phyloP scores from a whole-genome alignment of 73 alveolate species.

The Urostyla sp. region DNA sequence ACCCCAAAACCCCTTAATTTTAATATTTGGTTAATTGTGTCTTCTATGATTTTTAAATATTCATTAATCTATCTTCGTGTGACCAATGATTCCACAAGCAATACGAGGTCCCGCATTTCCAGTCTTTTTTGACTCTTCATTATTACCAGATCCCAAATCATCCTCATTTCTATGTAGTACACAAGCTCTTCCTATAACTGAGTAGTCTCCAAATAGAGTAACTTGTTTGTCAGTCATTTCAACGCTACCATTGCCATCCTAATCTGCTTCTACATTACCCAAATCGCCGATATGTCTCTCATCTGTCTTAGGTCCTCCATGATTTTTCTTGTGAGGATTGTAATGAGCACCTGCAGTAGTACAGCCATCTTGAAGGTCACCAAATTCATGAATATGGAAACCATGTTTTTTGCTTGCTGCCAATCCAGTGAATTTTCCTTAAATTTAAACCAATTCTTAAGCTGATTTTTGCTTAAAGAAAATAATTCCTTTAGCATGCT shows the following conservation, averaged over 20 bases:
- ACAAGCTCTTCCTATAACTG: constrained; percentile 69
- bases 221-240: constrained; percentile 51
- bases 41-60: not conserved
- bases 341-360: constrained; percentile 76
- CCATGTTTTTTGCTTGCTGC: constrained; percentile 68
- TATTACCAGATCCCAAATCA: constrained; percentile 65
- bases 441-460: constrained; percentile 63
- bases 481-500: constrained; percentile 76
- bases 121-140: constrained; percentile 61
- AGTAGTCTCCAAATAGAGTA: constrained; percentile 50
- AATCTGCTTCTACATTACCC: constrained; percentile 67
- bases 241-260: constrained; percentile 43
- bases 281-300: constrained; percentile 73
- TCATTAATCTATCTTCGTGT: not conserved
- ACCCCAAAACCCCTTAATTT: not conserved
- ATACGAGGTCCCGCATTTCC: constrained; percentile 79
- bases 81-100: constrained; percentile 77
- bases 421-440: constrained; percentile 76
- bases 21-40: not conserved
- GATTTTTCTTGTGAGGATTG: constrained; percentile 59
- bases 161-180: constrained; percentile 64
- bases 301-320: constrained; percentile 54
- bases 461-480: constrained; percentile 65
- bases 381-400: constrained; percentile 72
- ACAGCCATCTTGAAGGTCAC: constrained; percentile 71